phyloP scores from a whole-genome alignment of 2,329 filamentous ascomycete genomes.

The Talaromyces atroroseus region DNA sequence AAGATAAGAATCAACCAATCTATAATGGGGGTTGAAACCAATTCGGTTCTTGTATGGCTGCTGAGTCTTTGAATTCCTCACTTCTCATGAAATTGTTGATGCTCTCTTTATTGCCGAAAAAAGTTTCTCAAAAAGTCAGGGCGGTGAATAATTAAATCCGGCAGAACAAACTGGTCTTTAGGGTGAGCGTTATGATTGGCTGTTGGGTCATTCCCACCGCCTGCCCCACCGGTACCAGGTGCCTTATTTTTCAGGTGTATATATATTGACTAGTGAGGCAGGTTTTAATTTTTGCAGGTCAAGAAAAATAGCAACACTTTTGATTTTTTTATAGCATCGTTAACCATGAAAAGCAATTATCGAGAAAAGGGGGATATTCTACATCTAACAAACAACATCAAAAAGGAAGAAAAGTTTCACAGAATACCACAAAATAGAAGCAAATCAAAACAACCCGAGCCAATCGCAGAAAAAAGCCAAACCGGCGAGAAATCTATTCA shows the following conservation, averaged over 20 bases:
- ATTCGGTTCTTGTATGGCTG: neutral
- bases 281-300: neutral
- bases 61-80: neutral
- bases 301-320: neutral
- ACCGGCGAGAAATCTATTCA: neutral
- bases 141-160: slow-evolving; percentile 8
- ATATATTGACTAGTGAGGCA: neutral
- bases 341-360: neutral
- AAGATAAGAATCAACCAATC: neutral
- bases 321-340: neutral
- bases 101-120: neutral
- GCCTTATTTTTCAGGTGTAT: slow-evolving; percentile 3
- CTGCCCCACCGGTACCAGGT: neutral
- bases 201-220: neutral
- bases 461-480: neutral
- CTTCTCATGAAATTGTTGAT: neutral
- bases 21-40: neutral
- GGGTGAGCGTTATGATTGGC: neutral
- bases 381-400: slow-evolving; percentile 8
- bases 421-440: neutral
- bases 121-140: slow-evolving; percentile 4
- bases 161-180: neutral
- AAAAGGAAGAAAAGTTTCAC: neutral
- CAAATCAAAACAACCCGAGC: neutral
- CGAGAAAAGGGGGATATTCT: slow-evolving; percentile 3